Conservation (phyloP, 2,329 filamentous ascomycete species). For the Colletotrichum brevisporum region DNA sequence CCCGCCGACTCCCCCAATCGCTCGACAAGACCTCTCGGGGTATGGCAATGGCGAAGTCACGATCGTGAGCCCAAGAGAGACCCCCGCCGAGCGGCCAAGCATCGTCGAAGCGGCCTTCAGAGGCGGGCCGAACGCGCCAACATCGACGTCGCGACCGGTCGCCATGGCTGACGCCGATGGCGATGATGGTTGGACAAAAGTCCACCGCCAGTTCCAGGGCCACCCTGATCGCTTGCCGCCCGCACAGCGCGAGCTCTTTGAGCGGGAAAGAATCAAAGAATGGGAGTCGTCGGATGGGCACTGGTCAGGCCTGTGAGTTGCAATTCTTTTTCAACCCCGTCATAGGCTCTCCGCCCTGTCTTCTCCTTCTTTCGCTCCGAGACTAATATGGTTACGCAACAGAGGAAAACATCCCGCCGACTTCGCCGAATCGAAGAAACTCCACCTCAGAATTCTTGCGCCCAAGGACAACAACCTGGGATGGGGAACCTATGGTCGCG, state of each 20-base stretch:
- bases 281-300: conserved; percentile 46
- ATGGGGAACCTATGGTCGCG: conserved; percentile 58
- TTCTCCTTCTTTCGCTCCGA: too few species aligned
- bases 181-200: conserved; percentile 47
- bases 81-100: not conserved
- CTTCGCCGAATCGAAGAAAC: conserved; percentile 47
- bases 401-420: conserved; percentile 49
- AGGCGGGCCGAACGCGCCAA: not conserved
- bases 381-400: not conserved
- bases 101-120: not conserved
- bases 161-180: conserved; percentile 44
- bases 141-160: not conserved
- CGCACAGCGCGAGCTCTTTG: conserved; percentile 45
- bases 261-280: conserved; percentile 45
- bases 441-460: conserved; percentile 45
- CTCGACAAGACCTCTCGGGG: not conserved
- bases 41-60: not conserved
- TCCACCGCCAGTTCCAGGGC: conserved; percentile 43
- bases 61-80: not conserved
- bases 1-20: not conserved
- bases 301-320: conserved; percentile 48
- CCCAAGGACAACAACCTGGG: conserved; percentile 54
- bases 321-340: not conserved
- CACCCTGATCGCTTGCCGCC: conserved; percentile 45
- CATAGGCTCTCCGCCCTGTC: too few species aligned